phyloP scores from a whole-genome alignment of 73 alveolate species.

The Paramecium tetraurelia region DNA sequence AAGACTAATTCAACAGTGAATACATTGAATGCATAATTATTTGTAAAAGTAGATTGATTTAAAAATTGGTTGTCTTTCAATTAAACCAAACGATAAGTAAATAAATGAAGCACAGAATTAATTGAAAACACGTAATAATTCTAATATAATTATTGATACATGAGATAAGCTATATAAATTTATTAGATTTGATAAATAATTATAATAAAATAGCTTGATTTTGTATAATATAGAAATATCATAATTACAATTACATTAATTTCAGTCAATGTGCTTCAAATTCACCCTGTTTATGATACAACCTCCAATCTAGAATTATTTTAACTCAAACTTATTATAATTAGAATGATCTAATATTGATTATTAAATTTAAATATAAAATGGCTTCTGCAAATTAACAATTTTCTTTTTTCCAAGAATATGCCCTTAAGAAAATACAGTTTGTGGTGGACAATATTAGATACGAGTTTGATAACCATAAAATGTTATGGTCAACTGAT shows the following conservation, averaged over 20 bases:
- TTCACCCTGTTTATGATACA: too few relatives aligned
- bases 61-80: neutral
- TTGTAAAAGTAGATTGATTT: neutral
- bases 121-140: neutral
- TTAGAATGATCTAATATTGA: too few relatives aligned
- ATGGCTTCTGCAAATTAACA: slow-evolving; percentile 2
- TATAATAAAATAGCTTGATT: neutral
- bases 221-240: neutral
- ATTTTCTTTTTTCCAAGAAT: neutral
- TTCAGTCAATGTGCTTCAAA: too few relatives aligned
- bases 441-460: slow-evolving; percentile 4
- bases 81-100: neutral
- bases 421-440: neutral
- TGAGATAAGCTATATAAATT: neutral
- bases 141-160: neutral
- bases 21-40: too few relatives aligned
- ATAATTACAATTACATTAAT: too few relatives aligned
- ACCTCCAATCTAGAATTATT: too few relatives aligned
- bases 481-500: neutral
- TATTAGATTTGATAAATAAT: neutral
- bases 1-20: neutral
- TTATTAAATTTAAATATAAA: neutral
- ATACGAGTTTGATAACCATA: slow-evolving; percentile 10
- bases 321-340: too few relatives aligned
- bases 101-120: neutral